Percentiles rank a stretch among this genome's conserved stretches.
phyloP scores from a whole-genome alignment of 2,329 filamentous ascomycete genomes.

The Calonectria hongkongensis region DNA sequence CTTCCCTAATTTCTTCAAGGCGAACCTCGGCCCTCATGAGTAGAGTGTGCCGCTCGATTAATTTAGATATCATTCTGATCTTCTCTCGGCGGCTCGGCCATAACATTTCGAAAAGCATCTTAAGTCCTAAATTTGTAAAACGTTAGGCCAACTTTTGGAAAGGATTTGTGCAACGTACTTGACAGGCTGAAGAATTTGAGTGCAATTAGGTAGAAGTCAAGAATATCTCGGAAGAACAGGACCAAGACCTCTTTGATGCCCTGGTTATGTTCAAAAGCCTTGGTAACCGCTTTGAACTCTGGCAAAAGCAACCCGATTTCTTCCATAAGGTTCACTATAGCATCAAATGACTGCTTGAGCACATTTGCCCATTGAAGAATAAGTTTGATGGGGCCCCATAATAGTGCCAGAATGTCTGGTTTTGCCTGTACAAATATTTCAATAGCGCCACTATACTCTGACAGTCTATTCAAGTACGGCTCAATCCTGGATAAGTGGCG shows the following conservation, averaged over 20 bases:
- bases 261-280: not conserved
- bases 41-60: not conserved
- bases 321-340: slow-evolving; percentile 3
- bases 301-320: slow-evolving; percentile 24
- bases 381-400: slow-evolving; percentile 42
- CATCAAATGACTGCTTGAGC: slow-evolving; percentile 25
- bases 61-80: not conserved
- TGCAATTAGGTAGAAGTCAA: slow-evolving; percentile 32
- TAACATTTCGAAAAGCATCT: not conserved
- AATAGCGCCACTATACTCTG: not conserved
- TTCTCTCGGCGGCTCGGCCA: slow-evolving; percentile 8
- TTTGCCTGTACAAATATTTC: slow-evolving; percentile 37
- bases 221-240: slow-evolving; percentile 39
- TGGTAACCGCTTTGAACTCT: slow-evolving; percentile 30
- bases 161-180: slow-evolving; percentile 15
- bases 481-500: slow-evolving; percentile 57
- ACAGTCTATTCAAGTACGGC: slow-evolving; percentile 53
- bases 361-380: slow-evolving; percentile 19
- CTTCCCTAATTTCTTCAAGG: slow-evolving; percentile 21
- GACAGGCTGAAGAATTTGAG: slow-evolving; percentile 27
- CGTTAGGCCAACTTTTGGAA: rapidly evolving
- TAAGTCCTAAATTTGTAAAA: rapidly evolving
- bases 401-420: slow-evolving; percentile 34
- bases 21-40: slow-evolving; percentile 27
- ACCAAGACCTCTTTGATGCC: slow-evolving; percentile 12